Evolutionary conservation across 2,329 filamentous ascomycete genomes (phyloP).

Genomic region (Shiraia bambusicola): DNA sequence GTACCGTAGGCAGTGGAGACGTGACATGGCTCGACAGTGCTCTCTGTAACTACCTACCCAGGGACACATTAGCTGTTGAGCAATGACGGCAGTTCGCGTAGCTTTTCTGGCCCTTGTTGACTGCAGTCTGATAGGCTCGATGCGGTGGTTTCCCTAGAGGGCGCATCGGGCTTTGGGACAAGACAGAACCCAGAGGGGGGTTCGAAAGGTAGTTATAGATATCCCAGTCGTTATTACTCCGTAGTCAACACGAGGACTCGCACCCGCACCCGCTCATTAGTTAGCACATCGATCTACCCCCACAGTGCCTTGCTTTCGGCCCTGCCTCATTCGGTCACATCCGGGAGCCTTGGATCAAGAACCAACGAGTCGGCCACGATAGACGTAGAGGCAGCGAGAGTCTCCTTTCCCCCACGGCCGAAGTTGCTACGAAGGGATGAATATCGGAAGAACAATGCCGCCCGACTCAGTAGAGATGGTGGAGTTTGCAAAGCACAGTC

Average conservation of each 20-base stretch:
- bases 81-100: too few relatives aligned
- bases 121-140: background rate
- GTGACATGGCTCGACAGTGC: too few relatives aligned
- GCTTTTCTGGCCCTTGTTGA: too few relatives aligned
- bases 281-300: constrained; percentile 1
- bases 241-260: constrained; percentile 6
- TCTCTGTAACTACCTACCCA: too few relatives aligned
- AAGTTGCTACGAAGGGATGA: background rate
- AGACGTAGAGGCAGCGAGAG: background rate
- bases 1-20: too few relatives aligned
- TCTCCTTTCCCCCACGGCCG: background rate
- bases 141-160: too few relatives aligned
- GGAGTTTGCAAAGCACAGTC: constrained; percentile 11
- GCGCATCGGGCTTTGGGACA: too few relatives aligned
- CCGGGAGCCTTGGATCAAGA: background rate
- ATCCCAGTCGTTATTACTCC: constrained; percentile 4
- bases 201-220: background rate
- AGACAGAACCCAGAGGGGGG: background rate
- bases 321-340: background rate
- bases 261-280: constrained; percentile 7
- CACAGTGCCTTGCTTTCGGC: constrained; percentile 2
- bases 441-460: constrained; percentile 7
- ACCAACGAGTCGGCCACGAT: background rate
- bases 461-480: constrained; percentile 11
- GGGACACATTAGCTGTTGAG: too few relatives aligned